Percentiles rank a stretch among this genome's conserved stretches.
Conservation (phyloP, 805 yeast species). For the Cyberlindnera maclurae region DNA sequence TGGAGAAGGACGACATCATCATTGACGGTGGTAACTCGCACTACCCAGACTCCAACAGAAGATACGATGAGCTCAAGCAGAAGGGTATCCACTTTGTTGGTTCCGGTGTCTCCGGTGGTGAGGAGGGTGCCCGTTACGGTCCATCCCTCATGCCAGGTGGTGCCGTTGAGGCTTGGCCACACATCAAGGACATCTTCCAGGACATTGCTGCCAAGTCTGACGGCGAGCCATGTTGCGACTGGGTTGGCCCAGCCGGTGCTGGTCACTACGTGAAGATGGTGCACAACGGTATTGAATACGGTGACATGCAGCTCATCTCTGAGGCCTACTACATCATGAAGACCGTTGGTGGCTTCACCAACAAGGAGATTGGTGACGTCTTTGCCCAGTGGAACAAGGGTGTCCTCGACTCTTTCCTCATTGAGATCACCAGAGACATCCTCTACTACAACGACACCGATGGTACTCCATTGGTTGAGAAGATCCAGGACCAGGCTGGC, state of each 20-base stretch:
- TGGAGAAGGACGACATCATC: constrained; percentile 96
- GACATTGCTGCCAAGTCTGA: constrained; percentile 92
- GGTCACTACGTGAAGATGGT: constrained; percentile 99
- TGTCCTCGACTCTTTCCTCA: constrained; percentile 92
- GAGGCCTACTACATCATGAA: constrained; percentile 96
- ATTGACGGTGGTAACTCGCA: constrained; percentile 99
- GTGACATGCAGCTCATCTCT: constrained; percentile 98
- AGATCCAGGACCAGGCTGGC: constrained; percentile 94
- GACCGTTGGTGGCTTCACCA: constrained; percentile 84
- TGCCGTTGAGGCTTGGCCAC: constrained; percentile 96
- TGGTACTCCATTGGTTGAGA: constrained; percentile 91
- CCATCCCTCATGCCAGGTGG: constrained; percentile 99
- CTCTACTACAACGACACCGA: constrained; percentile 83
- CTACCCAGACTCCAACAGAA: constrained; percentile 97
- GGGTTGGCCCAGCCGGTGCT: constrained; percentile 99
- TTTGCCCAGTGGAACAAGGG: constrained; percentile 94
- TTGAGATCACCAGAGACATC: constrained; percentile 95
- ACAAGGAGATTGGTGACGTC: constrained; percentile 90
- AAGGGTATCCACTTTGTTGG: constrained; percentile 93
- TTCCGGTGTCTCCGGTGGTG: constrained; percentile 99
- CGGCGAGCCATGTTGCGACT: constrained; percentile 99
- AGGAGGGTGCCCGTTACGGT: constrained; percentile 99
- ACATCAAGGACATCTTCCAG: constrained; percentile 94
- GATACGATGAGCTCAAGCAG: constrained; percentile 79
- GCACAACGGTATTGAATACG: constrained; percentile 99